Conservation (phyloP, 257 asterid genomes). For the Petrea volubilis region DNA sequence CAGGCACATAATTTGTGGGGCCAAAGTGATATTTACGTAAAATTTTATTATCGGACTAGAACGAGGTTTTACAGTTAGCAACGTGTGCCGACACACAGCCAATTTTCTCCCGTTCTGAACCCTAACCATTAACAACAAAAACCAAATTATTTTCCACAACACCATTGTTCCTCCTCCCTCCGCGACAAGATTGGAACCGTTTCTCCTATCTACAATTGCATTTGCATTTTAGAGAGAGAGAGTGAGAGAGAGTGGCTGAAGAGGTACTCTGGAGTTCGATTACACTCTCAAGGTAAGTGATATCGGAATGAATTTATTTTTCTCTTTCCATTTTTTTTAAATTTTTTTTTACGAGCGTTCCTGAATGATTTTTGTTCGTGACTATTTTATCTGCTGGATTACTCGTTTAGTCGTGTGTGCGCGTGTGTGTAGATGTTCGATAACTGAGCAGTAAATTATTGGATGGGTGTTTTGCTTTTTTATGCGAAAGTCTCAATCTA, state of each 20-base stretch:
- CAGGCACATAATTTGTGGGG: too few relatives aligned
- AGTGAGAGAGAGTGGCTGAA: constrained; percentile 15
- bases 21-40: too few relatives aligned
- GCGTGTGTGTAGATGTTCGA: not conserved
- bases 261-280: constrained; percentile 3
- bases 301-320: too few relatives aligned
- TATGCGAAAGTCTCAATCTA: not conserved
- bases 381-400: not conserved
- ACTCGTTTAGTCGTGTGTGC: not conserved
- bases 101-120: constrained; percentile 34
- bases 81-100: constrained; percentile 17
- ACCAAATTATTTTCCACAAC: constrained; percentile 6
- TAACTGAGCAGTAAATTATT: not conserved
- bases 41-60: not conserved
- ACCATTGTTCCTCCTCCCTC: not conserved
- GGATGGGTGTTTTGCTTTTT: not conserved
- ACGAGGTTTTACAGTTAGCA: constrained; percentile 11
- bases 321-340: too few relatives aligned
- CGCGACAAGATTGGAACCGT: not conserved
- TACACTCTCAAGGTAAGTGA: constrained; percentile 21
- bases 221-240: too few relatives aligned
- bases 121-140: constrained; percentile 28
- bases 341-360: too few relatives aligned
- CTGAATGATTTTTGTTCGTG: not conserved
- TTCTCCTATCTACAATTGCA: constrained; percentile 13